Conservation (phyloP, 345 rosid species). For the Angophora floribunda region DNA sequence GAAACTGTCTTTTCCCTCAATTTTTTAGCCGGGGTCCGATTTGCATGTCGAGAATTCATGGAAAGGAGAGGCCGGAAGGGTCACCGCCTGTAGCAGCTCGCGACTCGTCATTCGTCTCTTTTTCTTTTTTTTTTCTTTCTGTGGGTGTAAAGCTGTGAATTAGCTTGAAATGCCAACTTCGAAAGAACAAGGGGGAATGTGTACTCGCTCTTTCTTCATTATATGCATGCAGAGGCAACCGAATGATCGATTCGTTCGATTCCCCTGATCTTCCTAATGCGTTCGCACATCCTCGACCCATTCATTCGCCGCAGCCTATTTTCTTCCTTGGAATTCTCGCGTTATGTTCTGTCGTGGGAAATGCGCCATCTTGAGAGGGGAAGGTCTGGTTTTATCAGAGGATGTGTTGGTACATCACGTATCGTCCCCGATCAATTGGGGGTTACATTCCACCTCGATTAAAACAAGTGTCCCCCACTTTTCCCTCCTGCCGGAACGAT, state of each 20-base stretch:
- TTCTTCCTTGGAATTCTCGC: background rate
- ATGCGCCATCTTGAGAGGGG: background rate
- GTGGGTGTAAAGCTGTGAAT: background rate
- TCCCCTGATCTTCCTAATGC: background rate
- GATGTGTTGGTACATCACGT: background rate
- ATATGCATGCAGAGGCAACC: background rate
- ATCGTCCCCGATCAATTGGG: background rate
- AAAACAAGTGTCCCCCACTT: background rate
- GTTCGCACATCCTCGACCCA: background rate
- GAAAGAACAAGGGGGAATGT: background rate
- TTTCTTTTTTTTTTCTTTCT: background rate
- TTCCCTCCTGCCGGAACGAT: background rate
- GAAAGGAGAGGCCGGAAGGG: background rate
- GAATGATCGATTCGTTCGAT: background rate
- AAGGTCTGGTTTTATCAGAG: background rate
- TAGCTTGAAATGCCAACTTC: background rate
- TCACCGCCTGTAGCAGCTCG: background rate
- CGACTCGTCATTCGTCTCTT: background rate
- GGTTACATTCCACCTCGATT: background rate
- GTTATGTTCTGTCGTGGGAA: background rate
- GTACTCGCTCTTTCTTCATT: background rate
- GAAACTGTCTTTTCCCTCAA: background rate
- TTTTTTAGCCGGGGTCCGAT: background rate
- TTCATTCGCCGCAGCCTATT: background rate
- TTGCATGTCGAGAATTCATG: background rate